phyloP scores from a whole-genome alignment of 2,329 filamentous ascomycete species.

The Hymenoscyphus infarciens region DNA sequence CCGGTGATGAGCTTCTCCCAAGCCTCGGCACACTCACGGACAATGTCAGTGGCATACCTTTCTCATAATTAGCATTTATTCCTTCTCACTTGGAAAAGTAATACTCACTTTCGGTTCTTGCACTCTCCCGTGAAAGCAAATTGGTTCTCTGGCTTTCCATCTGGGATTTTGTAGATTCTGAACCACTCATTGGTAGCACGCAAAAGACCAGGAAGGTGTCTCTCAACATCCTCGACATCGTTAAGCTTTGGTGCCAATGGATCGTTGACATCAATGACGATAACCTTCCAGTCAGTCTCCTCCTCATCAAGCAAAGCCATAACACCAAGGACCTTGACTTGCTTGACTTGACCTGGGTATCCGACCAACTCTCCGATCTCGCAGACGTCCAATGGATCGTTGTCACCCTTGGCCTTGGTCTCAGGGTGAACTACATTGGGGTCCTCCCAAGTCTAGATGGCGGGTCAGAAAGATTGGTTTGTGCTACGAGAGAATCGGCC shows the following conservation, averaged over 20 bases:
- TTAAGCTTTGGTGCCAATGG: slow-evolving; percentile 94
- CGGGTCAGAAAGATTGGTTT: slow-evolving; percentile 18
- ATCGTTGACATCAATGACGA: slow-evolving; percentile 98
- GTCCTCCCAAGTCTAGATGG: slow-evolving; percentile 90
- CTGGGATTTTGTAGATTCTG: slow-evolving; percentile 99
- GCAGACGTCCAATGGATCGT: slow-evolving; percentile 98
- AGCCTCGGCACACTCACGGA: slow-evolving; percentile 92
- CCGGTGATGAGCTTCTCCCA: slow-evolving; percentile 96
- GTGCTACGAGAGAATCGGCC: slow-evolving; percentile 27
- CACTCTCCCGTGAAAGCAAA: slow-evolving; percentile 99
- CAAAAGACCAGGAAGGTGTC: slow-evolving; percentile 93
- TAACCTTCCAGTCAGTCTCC: slow-evolving; percentile 99
- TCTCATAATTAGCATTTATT: slow-evolving; percentile 17
- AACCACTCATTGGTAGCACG: slow-evolving; percentile 99
- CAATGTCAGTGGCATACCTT: slow-evolving; percentile 89
- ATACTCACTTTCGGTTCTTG: slow-evolving; percentile 92
- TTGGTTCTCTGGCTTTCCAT: slow-evolving; percentile 99
- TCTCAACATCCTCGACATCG: slow-evolving; percentile 98
- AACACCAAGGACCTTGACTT: slow-evolving; percentile 99
- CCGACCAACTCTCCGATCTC: slow-evolving; percentile 98
- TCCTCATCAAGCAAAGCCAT: slow-evolving; percentile 99
- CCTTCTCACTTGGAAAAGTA: not conserved
- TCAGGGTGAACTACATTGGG: slow-evolving; percentile 93
- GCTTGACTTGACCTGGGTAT: slow-evolving; percentile 95
- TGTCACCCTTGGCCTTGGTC: slow-evolving; percentile 99